These are phyloP conservation scores for Wickerhamomyces chaumierensis DNA, from an alignment of 805 yeast species.

Conservation along the genomic window DNA sequence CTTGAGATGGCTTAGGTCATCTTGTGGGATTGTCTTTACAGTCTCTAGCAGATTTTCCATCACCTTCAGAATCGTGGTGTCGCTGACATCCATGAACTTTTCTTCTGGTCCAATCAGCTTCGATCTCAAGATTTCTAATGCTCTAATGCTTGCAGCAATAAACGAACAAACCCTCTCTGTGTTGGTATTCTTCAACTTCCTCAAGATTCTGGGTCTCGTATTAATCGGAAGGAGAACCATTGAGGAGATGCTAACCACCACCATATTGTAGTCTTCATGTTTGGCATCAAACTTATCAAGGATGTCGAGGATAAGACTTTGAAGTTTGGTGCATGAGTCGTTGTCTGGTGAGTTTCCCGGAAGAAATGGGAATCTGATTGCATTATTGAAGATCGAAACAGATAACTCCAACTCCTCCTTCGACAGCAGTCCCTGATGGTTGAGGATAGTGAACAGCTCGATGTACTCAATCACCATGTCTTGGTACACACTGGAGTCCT, in stretches of 20 bases:
- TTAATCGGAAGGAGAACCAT: conserved; percentile 51
- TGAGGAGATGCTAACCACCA: conserved; percentile 43
- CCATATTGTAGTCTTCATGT: conserved; percentile 27
- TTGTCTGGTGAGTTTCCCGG: conserved; percentile 47
- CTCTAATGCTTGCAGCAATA: conserved; percentile 41
- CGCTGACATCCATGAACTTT: conserved; percentile 27
- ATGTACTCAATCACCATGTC: conserved; percentile 49
- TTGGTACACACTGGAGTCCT: conserved; percentile 33
- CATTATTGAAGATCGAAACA: conserved; percentile 48
- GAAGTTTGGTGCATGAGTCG: conserved; percentile 50
- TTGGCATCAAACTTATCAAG: conserved; percentile 24
- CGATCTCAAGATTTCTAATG: conserved; percentile 29
- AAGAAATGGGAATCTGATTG: conserved; percentile 64
- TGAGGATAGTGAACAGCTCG: conserved; percentile 38
- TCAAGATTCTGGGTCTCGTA: conserved; percentile 43
- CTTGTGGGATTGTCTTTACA: conserved; percentile 31
- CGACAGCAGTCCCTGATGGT: conserved; percentile 22
- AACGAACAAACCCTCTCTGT: conserved; percentile 47
- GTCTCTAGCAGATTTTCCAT: conserved; percentile 42
- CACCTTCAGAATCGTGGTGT: conserved; percentile 34
- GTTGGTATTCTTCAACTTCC: conserved; percentile 33
- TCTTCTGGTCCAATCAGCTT: conserved; percentile 23
- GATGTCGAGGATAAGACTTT: conserved; percentile 41
- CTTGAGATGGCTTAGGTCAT: conserved; percentile 9
- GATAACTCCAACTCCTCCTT: conserved; percentile 32